These are phyloP conservation scores for Hericium rajendrae DNA, from an alignment of 768 basidiomycete species.

Conservation along the genomic window DNA sequence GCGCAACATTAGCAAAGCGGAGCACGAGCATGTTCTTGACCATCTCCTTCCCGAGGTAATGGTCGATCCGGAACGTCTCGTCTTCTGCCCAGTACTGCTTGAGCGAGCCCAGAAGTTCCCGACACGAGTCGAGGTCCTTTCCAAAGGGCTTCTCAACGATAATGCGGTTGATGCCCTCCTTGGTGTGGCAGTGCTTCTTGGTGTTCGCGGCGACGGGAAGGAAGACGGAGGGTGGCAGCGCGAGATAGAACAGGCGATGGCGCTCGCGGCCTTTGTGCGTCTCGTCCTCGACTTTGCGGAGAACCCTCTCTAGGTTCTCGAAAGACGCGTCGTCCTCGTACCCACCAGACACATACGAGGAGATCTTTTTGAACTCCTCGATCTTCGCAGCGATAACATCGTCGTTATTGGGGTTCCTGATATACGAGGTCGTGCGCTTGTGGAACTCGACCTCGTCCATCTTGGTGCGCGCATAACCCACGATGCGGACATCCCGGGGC, in stretches of 20 bases:
- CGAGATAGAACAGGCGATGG: constrained; percentile 94
- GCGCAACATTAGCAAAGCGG: constrained; percentile 88
- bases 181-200: constrained; percentile 71
- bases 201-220: constrained; percentile 77
- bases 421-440: constrained; percentile 74
- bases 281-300: constrained; percentile 64
- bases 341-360: constrained; percentile 75
- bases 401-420: constrained; percentile 69
- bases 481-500: constrained; percentile 77
- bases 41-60: constrained; percentile 99
- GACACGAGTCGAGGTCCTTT: constrained; percentile 81
- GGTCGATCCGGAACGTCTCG: constrained; percentile 98
- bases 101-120: constrained; percentile 66
- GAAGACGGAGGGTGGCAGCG: constrained; percentile 96
- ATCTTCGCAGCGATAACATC: constrained; percentile 48
- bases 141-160: constrained; percentile 99
- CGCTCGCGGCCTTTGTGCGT: constrained; percentile 49
- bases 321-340: constrained; percentile 85
- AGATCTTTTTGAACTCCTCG: constrained; percentile 74
- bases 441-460: constrained; percentile 82
- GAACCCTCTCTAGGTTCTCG: constrained; percentile 60
- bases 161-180: constrained; percentile 74
- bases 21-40: constrained; percentile 96
- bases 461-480: constrained; percentile 95
- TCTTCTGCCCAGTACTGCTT: constrained; percentile 90